Base-by-base conservation (phyloP, 1,284 basidiomycete species). In the Ganoderma resinaceum region DNA sequence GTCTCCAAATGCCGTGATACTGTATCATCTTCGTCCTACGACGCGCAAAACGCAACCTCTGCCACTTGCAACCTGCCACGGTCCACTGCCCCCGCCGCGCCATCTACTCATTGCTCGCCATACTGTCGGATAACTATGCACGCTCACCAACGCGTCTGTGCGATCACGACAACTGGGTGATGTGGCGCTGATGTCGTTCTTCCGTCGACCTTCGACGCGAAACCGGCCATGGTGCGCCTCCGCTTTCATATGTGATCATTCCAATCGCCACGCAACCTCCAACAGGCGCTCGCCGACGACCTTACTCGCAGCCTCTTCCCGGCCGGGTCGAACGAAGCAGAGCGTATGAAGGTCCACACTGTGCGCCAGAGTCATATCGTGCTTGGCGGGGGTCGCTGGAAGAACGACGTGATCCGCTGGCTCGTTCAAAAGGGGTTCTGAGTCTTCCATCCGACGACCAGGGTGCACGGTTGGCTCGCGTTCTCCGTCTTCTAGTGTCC, bases 331-430 rank as follows among this genome's bases (percentile, higher is more conserved):
- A 76, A 79, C 20, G 85, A 89, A 69, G 83, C 85, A 1, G 72
- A 76, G 42, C 83, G 82, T 66, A 76, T 91, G 69, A 82, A 84
- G 64, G 78, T 89, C 62, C 76, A 82, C 52, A 80, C 85, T 66
- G 73, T 78, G n/a, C 79, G 82, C 63, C 82, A 82, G 49, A 84
- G 83, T 65, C 86, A 90, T 76, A 70, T 92, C 66, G 74, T 87
- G 65, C 82, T 92, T 70, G 78, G 81, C 33, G 89, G 90, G 63
- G 87, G 89, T 7, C 82, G 81, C 65, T 89, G 86, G 87, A 91
- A 87, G 76, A 81, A 82, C 69, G 77, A 86, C 60, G 84, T 92
- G 60, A 72, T 84, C 71, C 80, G 84, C 65, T 92, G 89, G 88
- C 83, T 92, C 71, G 80, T 80, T 74, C 75, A 78, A 70, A 86